Conservation (phyloP, 1,139 yeast species). For the Pichia sp. region DNA sequence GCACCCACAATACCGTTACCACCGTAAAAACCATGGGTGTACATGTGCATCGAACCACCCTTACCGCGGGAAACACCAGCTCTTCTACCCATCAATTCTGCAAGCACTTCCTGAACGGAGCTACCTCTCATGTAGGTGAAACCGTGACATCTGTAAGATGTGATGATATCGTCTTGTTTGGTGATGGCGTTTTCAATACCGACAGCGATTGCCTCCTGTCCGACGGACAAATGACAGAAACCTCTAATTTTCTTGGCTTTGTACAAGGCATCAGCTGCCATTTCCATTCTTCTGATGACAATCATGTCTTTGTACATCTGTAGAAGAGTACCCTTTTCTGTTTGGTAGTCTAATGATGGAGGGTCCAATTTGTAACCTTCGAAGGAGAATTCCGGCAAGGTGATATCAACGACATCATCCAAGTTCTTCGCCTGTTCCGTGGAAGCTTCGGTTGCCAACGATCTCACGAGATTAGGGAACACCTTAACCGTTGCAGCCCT, state of each 20-base stretch:
- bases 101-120: slow-evolving; percentile 82
- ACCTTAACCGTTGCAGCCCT: slow-evolving; percentile 16
- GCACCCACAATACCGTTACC: slow-evolving; percentile 99
- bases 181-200: slow-evolving; percentile 95
- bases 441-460: slow-evolving; percentile 26
- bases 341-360: slow-evolving; percentile 68
- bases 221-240: slow-evolving; percentile 97
- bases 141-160: slow-evolving; percentile 98
- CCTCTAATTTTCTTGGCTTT: slow-evolving; percentile 98
- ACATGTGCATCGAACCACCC: slow-evolving; percentile 99
- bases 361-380: slow-evolving; percentile 81
- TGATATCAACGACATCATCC: slow-evolving; percentile 40
- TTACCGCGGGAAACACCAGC: slow-evolving; percentile 94
- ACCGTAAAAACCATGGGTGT: slow-evolving; percentile 91
- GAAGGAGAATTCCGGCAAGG: slow-evolving; percentile 74
- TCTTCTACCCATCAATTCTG: slow-evolving; percentile 96
- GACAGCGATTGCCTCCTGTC: slow-evolving; percentile 98
- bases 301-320: slow-evolving; percentile 97
- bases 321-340: slow-evolving; percentile 74
- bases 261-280: slow-evolving; percentile 97
- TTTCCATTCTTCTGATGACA: slow-evolving; percentile 92
- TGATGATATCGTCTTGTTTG: slow-evolving; percentile 79
- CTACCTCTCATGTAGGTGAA: slow-evolving; percentile 96
- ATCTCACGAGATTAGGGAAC: slow-evolving; percentile 18
- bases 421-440: slow-evolving; percentile 14